phyloP scores from a whole-genome alignment of 306 rosid species.

The Cicer chorassanicum region DNA sequence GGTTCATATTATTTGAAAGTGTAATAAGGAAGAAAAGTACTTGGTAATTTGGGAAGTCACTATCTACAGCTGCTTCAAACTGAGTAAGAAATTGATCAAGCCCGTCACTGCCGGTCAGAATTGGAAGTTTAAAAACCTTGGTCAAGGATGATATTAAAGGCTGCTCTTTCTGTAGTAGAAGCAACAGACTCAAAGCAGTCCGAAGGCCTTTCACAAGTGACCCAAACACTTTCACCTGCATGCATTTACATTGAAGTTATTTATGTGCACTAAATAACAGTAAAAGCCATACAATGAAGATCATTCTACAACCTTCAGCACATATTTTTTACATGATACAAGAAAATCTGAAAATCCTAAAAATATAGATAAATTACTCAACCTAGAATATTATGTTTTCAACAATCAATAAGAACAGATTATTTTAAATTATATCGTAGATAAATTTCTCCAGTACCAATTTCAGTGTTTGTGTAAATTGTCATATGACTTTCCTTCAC shows the following conservation, averaged over 20 bases:
- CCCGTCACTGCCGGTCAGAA: conserved; percentile 64
- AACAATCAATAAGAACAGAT: conserved; percentile 3
- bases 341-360: conserved; percentile 13
- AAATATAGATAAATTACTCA: conserved; percentile 4
- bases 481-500: conserved; percentile 13
- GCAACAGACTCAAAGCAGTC: conserved; percentile 68
- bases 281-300: background rate
- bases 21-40: conserved; percentile 45
- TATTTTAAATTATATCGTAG: background rate
- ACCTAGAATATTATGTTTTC: conserved; percentile 3
- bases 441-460: background rate
- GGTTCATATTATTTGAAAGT: background rate
- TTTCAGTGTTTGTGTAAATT: conserved; percentile 18
- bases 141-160: conserved; percentile 53
- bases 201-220: conserved; percentile 89
- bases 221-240: conserved; percentile 89
- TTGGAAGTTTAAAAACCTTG: conserved; percentile 68
- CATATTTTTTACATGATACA: background rate
- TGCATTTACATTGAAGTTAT: conserved; percentile 37
- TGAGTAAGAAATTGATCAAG: conserved; percentile 82
- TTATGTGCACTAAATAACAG: conserved; percentile 10
- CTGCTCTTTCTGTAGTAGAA: conserved; percentile 69
- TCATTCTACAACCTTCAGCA: background rate
- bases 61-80: conserved; percentile 90
- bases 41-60: conserved; percentile 87